phyloP scores from a whole-genome alignment of 208 protist genomes.

The Porcisia deanei region DNA sequence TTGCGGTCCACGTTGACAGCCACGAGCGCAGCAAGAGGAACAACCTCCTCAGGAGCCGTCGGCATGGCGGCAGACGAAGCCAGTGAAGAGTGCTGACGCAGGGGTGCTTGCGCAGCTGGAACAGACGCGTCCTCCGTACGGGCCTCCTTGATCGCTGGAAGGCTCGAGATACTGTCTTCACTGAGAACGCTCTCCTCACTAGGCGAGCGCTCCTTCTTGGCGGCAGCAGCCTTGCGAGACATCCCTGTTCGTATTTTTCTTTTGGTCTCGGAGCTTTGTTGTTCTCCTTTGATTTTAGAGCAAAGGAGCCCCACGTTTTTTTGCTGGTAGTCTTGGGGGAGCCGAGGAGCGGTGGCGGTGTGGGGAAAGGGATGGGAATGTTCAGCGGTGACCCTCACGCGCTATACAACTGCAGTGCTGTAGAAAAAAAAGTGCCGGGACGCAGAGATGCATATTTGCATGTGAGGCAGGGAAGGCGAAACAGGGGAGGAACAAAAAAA shows the following conservation, averaged over 20 bases:
- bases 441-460: not conserved
- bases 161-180: slow-evolving; percentile 23
- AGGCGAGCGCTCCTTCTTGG: slow-evolving; percentile 3
- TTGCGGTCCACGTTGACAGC: slow-evolving; percentile 57
- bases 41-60: slow-evolving; percentile 44
- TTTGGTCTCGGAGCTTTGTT: not conserved
- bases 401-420: not conserved
- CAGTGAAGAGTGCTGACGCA: not conserved
- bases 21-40: slow-evolving; percentile 66
- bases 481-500: not conserved
- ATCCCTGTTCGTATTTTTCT: not conserved
- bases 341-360: not conserved
- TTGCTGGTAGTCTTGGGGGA: not conserved
- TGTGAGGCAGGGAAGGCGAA: not conserved
- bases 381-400: not conserved
- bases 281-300: not conserved
- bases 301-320: not conserved
- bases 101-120: slow-evolving; percentile 4
- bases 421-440: not conserved
- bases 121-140: slow-evolving; percentile 15
- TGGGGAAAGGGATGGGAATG: not conserved
- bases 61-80: slow-evolving; percentile 8
- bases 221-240: not conserved
- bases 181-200: slow-evolving; percentile 30
- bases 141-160: slow-evolving; percentile 11